These are phyloP conservation scores for Leccinum pachyderme DNA, from an alignment of 1,284 basidiomycete species.

Conservation along the genomic window DNA sequence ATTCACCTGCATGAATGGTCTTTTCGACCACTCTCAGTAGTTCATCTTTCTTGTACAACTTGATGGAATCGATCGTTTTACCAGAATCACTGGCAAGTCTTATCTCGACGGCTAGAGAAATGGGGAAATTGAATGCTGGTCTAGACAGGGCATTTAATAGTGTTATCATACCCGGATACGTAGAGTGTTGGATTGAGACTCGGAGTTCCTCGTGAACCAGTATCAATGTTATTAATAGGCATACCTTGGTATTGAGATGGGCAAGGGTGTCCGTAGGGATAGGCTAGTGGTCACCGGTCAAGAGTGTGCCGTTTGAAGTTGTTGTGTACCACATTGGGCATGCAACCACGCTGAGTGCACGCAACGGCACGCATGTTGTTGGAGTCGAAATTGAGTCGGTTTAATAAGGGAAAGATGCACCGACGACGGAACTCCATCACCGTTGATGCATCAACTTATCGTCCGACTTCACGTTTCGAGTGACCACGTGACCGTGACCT, in stretches of 20 bases:
- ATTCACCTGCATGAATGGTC: neutral
- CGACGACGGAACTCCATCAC: no score
- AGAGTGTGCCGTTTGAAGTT: neutral
- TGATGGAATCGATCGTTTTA: conserved; percentile 9
- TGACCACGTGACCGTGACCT: no score
- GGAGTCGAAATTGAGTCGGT: no score
- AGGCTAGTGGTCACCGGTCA: no score
- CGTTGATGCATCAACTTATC: no score
- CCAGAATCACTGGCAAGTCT: conserved; percentile 7
- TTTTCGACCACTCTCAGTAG: neutral
- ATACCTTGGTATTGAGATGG: neutral
- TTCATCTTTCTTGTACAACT: conserved; percentile 1
- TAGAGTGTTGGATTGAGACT: neutral
- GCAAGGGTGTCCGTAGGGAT: no score
- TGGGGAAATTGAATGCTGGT: neutral
- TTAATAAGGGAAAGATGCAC: no score
- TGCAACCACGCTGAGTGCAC: no score
- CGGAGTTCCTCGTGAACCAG: neutral
- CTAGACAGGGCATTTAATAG: neutral
- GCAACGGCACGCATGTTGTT: no score
- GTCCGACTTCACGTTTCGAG: no score
- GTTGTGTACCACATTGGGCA: no score
- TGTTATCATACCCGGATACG: neutral
- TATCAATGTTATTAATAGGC: neutral
- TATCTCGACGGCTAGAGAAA: neutral